Conservation (phyloP, 805 yeast genomes). For the Ogataea dorogensis region DNA sequence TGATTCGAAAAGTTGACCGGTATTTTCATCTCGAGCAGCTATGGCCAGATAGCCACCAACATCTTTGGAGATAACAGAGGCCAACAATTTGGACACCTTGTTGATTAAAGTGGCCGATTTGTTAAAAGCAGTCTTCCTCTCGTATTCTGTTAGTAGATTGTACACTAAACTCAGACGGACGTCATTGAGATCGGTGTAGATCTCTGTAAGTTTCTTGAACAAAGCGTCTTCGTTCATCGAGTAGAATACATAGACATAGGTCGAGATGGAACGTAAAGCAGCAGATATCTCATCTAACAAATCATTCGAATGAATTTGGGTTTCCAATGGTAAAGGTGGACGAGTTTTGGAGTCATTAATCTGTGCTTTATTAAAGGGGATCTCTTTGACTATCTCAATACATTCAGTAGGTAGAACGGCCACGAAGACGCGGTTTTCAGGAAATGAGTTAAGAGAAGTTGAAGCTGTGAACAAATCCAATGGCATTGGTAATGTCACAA, state of each 20-base stretch:
- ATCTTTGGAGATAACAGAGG: slow-evolving; percentile 33
- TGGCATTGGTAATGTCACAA: slow-evolving; percentile 65
- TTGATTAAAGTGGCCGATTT: slow-evolving; percentile 51
- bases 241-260: slow-evolving; percentile 68
- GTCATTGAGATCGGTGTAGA: slow-evolving; percentile 59
- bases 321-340: slow-evolving; percentile 55
- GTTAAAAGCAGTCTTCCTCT: slow-evolving; percentile 46
- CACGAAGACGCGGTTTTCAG: slow-evolving; percentile 52
- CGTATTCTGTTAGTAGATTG: slow-evolving; percentile 53
- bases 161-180: slow-evolving; percentile 52
- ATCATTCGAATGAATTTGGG: slow-evolving; percentile 42
- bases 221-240: slow-evolving; percentile 68
- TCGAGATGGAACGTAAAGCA: slow-evolving; percentile 53
- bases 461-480: slow-evolving; percentile 63
- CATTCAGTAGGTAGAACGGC: slow-evolving; percentile 61
- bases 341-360: slow-evolving; percentile 20
- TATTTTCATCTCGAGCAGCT: slow-evolving; percentile 56
- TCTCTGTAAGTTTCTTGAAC: slow-evolving; percentile 50
- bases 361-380: slow-evolving; percentile 22
- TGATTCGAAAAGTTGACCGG: slow-evolving; percentile 53
- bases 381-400: slow-evolving; percentile 43
- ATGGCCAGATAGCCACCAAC: slow-evolving; percentile 61
- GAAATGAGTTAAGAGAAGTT: slow-evolving; percentile 59
- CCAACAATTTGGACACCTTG: slow-evolving; percentile 59
- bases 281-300: slow-evolving; percentile 57